Base-by-base conservation (phyloP, 1,284 basidiomycete genomes). In the Agroathelia rolfsii region DNA sequence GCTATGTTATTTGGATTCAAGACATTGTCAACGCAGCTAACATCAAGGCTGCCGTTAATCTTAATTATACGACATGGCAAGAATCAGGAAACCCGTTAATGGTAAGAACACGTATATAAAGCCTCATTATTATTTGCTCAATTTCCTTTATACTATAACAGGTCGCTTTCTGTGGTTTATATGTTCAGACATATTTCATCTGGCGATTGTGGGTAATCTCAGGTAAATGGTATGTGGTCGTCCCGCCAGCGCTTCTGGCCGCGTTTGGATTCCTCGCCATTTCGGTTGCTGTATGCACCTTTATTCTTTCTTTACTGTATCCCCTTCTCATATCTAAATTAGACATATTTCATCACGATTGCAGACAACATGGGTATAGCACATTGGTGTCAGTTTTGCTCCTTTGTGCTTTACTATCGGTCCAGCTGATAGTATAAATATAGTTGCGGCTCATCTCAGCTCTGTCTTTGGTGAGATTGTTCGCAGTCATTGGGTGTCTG, bases 61-160 rank as follows among this genome's bases (percentile, higher is more conserved):
- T 57, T 14, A 50, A 46, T 21, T 58, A 54, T 34, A 51, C 49
- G 7, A 34, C 45, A 14, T 59, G 57, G 57, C 55, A 51, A 53
- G 48, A 52, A 39, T 43, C 46, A 3, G 49, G 45, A 3, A 52
- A 46, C 35, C 37, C 44, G 15, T 24, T 55, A 8, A 53, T 56
- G 42, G 54, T 55, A 31, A 5, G 39, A 33, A 2, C 28, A 23
- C 20, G 29, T 29, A 18, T 26, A 37, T n/a, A 28, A 32, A 25
- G 32, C 33, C n/a, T 38, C 14, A 18, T n/a, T 8, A 25, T 24
- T 24, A 9, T 23, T 8, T 6, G 12, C 7, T n/a, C 24, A 20
- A 11, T 20, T 16, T 12, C 11, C 11, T 20, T 17, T 13, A 13
- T 13, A 23, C 21, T 24, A 14, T 25, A 14, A 14, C 24, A 57